Base-by-base conservation (phyloP, 352 stramenopile genomes). In the Phytophthora pinifolia region DNA sequence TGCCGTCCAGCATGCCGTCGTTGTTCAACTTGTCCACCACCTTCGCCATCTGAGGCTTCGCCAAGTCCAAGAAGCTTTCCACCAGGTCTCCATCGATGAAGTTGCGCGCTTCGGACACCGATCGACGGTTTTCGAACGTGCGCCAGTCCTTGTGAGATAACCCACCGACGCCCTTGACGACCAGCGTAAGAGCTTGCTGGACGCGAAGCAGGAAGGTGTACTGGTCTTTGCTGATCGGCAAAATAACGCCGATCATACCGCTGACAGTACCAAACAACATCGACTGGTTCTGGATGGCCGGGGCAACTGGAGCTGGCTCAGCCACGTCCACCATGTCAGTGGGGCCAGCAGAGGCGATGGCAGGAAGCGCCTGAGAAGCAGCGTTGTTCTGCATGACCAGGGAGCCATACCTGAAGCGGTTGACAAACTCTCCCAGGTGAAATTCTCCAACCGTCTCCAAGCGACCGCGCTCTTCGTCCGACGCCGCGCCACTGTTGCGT, bases 31-130 rank as follows among this genome's bases (percentile, higher is more conserved):
- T 72, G 17, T 96, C 72, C 9, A 98, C 89, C 18, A 98, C 83
- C 64, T 88, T 86, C 34, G 83, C 58, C 84, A 98, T 97, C 22
- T 95, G 88, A 12, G 70, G 65, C 51, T 92, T 93, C 12, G 88
- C 72, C 46, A 98, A 73, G 68, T 99, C 96, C 32, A 98, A 72
- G 38, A 98, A 97, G 34, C 79, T 94, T 74, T 98, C 95, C 32
- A 98, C 72, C 37, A 98, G 70, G 67, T 99, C 95, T 29, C 96
- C 95, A 62, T 99, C 95, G 32, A 99, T 93, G 60, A 98, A 98
- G 62, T 97, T 97, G 37, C 84, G 84, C 22, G 81, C 79, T 55
- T 96, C 88, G 32, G 83, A 83, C 8, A 81, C 65, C 1, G 80
- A 76, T n/a, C 87, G 77, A 15, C 96, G 88, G 54, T 88, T 96